A percentile compares a stretch with the other conserved stretches of the same genome.
phyloP scores from a whole-genome alignment of 345 rosid genomes.

The Acer yangbiense region DNA sequence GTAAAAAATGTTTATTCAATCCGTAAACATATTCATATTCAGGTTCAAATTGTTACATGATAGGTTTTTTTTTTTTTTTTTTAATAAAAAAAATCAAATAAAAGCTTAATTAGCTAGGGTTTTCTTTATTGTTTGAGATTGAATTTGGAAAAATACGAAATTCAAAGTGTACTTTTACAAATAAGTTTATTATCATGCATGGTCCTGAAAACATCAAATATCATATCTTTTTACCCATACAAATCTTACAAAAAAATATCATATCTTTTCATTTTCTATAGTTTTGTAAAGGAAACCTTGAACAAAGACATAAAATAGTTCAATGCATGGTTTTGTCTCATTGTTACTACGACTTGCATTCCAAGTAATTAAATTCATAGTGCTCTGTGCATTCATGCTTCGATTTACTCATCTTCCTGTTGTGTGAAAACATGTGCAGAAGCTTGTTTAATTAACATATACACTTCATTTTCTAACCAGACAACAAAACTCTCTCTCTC shows the following conservation, averaged over 20 bases:
- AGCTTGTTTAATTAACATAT: not conserved
- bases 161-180: not conserved
- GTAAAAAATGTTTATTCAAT: too few species aligned
- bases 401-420: not conserved
- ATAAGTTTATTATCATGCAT: not conserved
- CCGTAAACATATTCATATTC: too few species aligned
- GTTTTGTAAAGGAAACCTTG: not conserved
- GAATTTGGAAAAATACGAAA: too few species aligned
- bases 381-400: not conserved
- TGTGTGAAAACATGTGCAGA: constrained; percentile 6
- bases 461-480: not conserved
- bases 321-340: constrained; percentile 4
- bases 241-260: too few species aligned
- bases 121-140: too few species aligned
- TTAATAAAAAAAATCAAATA: too few species aligned
- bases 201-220: not conserved
- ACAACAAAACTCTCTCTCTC: not conserved
- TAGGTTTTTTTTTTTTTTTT: too few species aligned
- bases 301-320: not conserved
- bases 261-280: not conserved
- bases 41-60: too few species aligned
- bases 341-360: not conserved
- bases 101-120: too few species aligned
- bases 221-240: too few species aligned
- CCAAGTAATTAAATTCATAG: not conserved